These are phyloP conservation scores for Sanghuangporus weigelae DNA, from an alignment of 1,284 basidiomycete genomes.

Conservation along the genomic window DNA sequence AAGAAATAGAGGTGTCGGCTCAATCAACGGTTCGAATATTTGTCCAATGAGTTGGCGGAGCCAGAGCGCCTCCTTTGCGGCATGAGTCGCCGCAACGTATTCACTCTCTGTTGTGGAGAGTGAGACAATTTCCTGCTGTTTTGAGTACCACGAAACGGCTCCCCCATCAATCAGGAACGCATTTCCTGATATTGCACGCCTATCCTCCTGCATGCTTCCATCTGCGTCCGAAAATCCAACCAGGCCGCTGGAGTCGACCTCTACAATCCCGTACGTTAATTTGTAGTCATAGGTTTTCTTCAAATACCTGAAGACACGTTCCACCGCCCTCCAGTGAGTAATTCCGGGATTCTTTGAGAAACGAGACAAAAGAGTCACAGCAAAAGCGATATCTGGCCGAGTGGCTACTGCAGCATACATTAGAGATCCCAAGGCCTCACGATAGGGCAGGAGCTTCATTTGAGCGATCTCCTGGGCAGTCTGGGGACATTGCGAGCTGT, in stretches of 20 bases:
- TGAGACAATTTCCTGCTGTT: conserved; percentile 17
- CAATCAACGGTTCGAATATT: conserved; percentile 4
- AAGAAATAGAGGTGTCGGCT: conserved; percentile 16
- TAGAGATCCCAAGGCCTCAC: conserved; percentile 26
- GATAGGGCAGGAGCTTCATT: conserved; percentile 28
- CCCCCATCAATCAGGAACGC: conserved; percentile 14
- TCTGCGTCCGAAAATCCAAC: conserved; percentile 19
- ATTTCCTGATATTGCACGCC: conserved; percentile 20
- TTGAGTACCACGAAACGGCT: conserved; percentile 21
- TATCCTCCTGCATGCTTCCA: conserved; percentile 13
- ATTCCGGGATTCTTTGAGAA: conserved; percentile 14
- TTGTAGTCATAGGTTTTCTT: conserved; percentile 4
- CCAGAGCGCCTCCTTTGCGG: conserved; percentile 24
- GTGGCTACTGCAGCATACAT: conserved; percentile 30
- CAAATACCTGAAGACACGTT: conserved; percentile 19
- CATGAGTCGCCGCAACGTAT: conserved; percentile 19
- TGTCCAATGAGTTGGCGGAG: conserved; percentile 20
- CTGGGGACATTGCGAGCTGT: conserved; percentile 20
- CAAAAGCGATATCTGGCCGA: conserved; percentile 19
- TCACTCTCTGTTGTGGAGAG: conserved; percentile 21
- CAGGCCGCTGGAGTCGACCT: not conserved
- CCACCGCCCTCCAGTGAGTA: conserved; percentile 17
- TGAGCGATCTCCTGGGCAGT: conserved; percentile 21
- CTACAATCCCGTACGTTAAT: conserved; percentile 5
- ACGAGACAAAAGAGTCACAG: conserved; percentile 12